phyloP scores from a whole-genome alignment of 257 asterid species.

The Nicotiana paniculata region DNA sequence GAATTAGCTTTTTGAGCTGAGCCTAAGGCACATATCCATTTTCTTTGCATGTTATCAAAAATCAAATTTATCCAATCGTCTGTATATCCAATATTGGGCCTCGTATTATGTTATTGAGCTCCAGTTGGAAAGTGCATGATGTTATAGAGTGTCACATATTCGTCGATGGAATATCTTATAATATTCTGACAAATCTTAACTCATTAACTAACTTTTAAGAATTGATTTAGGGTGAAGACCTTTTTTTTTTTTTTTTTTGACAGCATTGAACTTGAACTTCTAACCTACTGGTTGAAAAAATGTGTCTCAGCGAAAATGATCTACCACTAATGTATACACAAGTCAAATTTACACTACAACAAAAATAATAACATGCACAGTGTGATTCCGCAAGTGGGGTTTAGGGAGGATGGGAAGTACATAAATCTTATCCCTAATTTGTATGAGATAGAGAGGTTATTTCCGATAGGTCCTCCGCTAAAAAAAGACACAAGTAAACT shows the following conservation, averaged over 20 bases:
- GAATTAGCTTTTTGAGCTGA: neutral
- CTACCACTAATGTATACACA: neutral
- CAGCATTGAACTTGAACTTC: neutral
- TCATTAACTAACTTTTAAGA: neutral
- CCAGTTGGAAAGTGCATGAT: neutral
- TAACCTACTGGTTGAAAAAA: neutral
- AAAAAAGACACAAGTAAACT: neutral
- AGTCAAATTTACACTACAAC: too few relatives aligned
- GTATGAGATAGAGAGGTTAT: fast-evolving
- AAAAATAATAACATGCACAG: too few relatives aligned
- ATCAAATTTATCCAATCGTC: too few relatives aligned
- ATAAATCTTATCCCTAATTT: fast-evolving
- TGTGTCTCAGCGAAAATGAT: neutral
- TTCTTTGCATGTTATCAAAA: too few relatives aligned
- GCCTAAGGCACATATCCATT: too few relatives aligned
- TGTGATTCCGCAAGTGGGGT: too few relatives aligned
- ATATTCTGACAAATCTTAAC: neutral
- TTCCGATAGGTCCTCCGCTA: too few relatives aligned
- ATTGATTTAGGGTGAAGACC: too few relatives aligned
- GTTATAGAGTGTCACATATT: neutral
- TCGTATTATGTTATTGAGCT: too few relatives aligned
- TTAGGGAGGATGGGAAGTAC: fast-evolving
- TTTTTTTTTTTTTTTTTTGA: too few relatives aligned
- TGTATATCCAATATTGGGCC: too few relatives aligned
- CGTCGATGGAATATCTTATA: neutral